Conservation (phyloP, 768 basidiomycete genomes). For the Termitomyces sp. region DNA sequence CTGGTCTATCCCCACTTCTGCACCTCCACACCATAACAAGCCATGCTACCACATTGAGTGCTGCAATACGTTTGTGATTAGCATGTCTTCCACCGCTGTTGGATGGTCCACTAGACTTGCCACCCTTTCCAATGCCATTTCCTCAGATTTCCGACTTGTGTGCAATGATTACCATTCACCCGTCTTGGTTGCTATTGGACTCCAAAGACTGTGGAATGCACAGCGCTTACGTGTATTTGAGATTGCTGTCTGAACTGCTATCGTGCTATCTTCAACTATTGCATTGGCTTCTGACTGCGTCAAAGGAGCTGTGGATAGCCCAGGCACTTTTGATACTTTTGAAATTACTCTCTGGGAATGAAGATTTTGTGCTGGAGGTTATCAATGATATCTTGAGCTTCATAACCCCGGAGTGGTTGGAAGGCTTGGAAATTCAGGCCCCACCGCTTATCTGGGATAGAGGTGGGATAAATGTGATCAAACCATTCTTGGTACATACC, state of each 20-base stretch:
- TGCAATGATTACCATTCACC: conserved; percentile 42
- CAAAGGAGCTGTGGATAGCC: conserved; percentile 57
- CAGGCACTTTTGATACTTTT: conserved; percentile 55
- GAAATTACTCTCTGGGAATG: conserved; percentile 68
- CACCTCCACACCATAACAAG: conserved; percentile 25
- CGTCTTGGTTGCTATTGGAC: conserved; percentile 40
- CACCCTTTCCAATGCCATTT: conserved; percentile 62
- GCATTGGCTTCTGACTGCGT: conserved; percentile 44
- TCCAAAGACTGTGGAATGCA: conserved; percentile 13
- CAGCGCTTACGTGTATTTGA: conserved; percentile 29
- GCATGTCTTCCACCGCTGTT: conserved; percentile 45
- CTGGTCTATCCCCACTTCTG: conserved; percentile 9
- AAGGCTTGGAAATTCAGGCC: conserved; percentile 26
- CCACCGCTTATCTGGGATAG: conserved; percentile 42
- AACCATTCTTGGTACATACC: conserved; percentile 54
- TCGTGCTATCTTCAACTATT: conserved; percentile 53
- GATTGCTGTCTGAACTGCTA: conserved; percentile 53
- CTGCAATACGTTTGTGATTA: conserved; percentile 58
- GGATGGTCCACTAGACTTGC: conserved; percentile 32
- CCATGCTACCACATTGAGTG: conserved; percentile 32
- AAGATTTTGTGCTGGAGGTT: conserved; percentile 44
- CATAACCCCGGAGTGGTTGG: conserved; percentile 36
- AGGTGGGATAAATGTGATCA: conserved; percentile 42
- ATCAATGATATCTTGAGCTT: conserved; percentile 31
- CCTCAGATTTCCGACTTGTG: conserved; percentile 46